Percentiles rank a stretch among this genome's conserved stretches.
phyloP scores from a whole-genome alignment of 2,329 filamentous ascomycete species.

The Monosporascus sp. region DNA sequence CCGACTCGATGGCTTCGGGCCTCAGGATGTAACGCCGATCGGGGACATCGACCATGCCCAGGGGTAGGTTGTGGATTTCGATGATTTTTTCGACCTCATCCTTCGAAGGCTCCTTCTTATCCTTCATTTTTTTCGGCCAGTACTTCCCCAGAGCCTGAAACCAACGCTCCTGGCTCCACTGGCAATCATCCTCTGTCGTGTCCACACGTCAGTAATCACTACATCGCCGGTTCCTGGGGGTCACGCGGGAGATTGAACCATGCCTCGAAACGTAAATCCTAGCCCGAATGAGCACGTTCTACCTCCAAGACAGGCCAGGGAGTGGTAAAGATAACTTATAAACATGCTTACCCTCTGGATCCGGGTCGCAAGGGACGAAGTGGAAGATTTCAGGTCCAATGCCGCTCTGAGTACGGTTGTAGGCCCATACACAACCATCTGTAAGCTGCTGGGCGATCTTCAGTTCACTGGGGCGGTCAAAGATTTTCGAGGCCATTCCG shows the following conservation, averaged over 20 bases:
- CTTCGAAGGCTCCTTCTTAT: constrained; percentile 13
- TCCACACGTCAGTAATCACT: too few species aligned
- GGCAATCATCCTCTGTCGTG: constrained; percentile 20
- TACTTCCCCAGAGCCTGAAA: constrained; percentile 18
- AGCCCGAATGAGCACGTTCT: too few species aligned
- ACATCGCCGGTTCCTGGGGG: too few species aligned
- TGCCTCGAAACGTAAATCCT: too few species aligned
- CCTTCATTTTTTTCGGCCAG: constrained; percentile 18
- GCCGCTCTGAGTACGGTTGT: constrained; percentile 50
- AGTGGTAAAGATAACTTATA: too few species aligned
- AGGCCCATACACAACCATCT: constrained; percentile 61
- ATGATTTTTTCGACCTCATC: constrained; percentile 31
- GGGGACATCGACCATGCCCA: constrained; percentile 50
- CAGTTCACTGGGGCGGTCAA: constrained; percentile 50
- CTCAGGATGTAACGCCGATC: constrained; percentile 60
- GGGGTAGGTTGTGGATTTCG: constrained; percentile 40
- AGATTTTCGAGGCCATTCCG: constrained; percentile 55
- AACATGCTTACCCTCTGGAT: constrained; percentile 2
- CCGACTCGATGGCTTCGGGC: constrained; percentile 75
- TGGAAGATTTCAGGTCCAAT: constrained; percentile 58
- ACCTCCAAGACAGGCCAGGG: too few species aligned
- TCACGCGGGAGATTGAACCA: too few species aligned
- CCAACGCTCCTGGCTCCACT: constrained; percentile 27
- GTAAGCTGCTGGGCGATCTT: constrained; percentile 53
- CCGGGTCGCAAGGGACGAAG: constrained; percentile 35